Conservation (phyloP, 2,329 filamentous ascomycete genomes). For the Emmonsia crescens region DNA sequence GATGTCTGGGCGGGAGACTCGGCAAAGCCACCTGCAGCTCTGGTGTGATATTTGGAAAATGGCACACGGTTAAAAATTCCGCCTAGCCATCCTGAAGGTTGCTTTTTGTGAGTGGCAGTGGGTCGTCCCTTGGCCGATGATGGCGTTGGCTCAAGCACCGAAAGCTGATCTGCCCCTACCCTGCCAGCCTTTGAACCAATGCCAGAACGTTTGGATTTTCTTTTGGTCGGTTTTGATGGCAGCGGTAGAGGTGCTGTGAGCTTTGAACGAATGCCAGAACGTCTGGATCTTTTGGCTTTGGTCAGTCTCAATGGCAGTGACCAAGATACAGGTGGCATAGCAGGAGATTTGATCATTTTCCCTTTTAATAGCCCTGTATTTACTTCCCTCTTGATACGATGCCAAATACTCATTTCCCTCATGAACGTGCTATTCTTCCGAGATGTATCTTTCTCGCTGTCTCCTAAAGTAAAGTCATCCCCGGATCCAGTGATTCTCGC, state of each 20-base stretch:
- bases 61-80: neutral
- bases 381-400: neutral
- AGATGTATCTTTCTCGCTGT: neutral
- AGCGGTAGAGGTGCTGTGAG: too few species aligned
- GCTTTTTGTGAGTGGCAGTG: neutral
- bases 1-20: neutral
- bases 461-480: neutral
- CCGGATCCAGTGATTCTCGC: neutral
- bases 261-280: neutral
- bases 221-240: neutral
- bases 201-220: neutral
- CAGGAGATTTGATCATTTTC: neutral
- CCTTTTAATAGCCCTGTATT: too few species aligned
- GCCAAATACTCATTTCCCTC: neutral
- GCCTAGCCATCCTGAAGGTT: neutral
- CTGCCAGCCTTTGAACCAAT: neutral
- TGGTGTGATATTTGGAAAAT: neutral
- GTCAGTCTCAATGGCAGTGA: neutral
- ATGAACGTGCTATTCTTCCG: neutral
- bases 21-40: neutral
- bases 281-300: neutral
- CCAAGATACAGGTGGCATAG: neutral
- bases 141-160: neutral
- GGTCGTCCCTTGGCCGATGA: neutral
- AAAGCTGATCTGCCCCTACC: neutral